phyloP scores from a whole-genome alignment of 169 alveolate genomes.

The Plasmodium vivax region DNA sequence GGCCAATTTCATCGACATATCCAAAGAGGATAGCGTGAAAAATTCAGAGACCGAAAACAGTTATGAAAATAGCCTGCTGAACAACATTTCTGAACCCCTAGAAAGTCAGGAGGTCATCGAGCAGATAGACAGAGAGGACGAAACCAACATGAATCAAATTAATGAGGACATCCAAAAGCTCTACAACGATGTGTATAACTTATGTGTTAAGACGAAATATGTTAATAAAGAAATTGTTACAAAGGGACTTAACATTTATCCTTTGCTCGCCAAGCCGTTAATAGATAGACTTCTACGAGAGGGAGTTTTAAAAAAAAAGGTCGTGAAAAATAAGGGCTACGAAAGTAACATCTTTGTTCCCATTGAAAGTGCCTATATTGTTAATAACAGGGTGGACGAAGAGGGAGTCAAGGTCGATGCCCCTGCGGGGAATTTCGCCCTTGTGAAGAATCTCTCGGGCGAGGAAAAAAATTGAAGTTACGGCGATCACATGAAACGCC shows the following conservation, averaged over 20 bases:
- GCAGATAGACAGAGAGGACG: not conserved
- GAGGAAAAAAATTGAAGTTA: not conserved
- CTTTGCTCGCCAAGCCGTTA: constrained; percentile 52
- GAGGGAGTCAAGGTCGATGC: not conserved
- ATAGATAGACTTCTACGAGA: constrained; percentile 60
- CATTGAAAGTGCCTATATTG: not conserved
- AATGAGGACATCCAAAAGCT: constrained; percentile 51
- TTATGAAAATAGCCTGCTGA: not conserved
- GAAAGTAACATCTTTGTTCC: constrained; percentile 69
- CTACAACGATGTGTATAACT: constrained; percentile 53
- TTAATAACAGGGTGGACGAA: not conserved
- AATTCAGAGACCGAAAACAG: not conserved
- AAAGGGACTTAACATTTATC: constrained; percentile 55
- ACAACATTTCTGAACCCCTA: not conserved
- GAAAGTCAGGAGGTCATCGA: not conserved
- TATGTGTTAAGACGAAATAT: constrained; percentile 46
- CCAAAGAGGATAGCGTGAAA: constrained; percentile 7
- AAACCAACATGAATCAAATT: constrained; percentile 5
- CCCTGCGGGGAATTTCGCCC: not conserved
- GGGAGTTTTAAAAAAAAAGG: constrained; percentile 29
- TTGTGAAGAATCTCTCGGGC: not conserved
- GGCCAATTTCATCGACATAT: not conserved
- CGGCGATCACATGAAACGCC: not conserved
- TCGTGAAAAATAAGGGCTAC: constrained; percentile 62
- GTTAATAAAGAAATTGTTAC: constrained; percentile 57